phyloP scores from a whole-genome alignment of 2,329 filamentous ascomycete species.

The Penicillium sp. region DNA sequence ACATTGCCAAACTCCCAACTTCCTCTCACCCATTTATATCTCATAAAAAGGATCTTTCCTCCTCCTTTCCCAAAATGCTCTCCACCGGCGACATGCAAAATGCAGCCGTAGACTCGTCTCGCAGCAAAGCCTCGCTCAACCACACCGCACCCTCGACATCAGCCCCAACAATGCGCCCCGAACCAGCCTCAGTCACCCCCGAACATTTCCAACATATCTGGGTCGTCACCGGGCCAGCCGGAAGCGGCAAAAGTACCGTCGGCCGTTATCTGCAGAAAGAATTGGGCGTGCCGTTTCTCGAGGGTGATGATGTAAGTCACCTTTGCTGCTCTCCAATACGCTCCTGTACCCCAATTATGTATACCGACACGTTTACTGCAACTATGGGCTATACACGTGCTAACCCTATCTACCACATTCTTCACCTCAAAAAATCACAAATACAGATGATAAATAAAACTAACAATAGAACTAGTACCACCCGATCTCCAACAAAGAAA shows the following conservation, averaged over 20 bases:
- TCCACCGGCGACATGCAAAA: slow-evolving; percentile 43
- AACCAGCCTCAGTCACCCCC: slow-evolving; percentile 20
- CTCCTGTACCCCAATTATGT: neutral
- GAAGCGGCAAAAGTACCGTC: slow-evolving; percentile 79
- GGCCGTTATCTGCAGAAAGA: slow-evolving; percentile 67
- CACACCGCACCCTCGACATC: slow-evolving; percentile 5
- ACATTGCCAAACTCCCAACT: slow-evolving; percentile 21
- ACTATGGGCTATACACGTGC: neutral
- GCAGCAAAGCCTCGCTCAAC: slow-evolving; percentile 27
- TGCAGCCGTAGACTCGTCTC: slow-evolving; percentile 29
- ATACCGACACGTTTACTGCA: neutral
- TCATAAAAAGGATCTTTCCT: neutral
- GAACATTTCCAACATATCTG: slow-evolving; percentile 68
- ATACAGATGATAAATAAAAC: neutral
- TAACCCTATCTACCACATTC: neutral
- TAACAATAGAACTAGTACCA: slow-evolving; percentile 47
- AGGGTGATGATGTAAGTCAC: slow-evolving; percentile 74
- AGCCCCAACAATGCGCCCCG: slow-evolving; percentile 24
- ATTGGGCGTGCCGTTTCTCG: slow-evolving; percentile 72
- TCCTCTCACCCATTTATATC: neutral
- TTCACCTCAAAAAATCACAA: neutral
- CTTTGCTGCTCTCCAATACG: neutral
- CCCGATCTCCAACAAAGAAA: slow-evolving; percentile 75
- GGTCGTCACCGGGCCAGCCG: slow-evolving; percentile 79
- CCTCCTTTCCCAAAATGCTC: slow-evolving; percentile 33